Percentiles rank a stretch among this genome's conserved stretches.
These are phyloP conservation scores for Terfezia boudieri DNA, from an alignment of 495 filamentous ascomycete genomes.

Conservation along the genomic window DNA sequence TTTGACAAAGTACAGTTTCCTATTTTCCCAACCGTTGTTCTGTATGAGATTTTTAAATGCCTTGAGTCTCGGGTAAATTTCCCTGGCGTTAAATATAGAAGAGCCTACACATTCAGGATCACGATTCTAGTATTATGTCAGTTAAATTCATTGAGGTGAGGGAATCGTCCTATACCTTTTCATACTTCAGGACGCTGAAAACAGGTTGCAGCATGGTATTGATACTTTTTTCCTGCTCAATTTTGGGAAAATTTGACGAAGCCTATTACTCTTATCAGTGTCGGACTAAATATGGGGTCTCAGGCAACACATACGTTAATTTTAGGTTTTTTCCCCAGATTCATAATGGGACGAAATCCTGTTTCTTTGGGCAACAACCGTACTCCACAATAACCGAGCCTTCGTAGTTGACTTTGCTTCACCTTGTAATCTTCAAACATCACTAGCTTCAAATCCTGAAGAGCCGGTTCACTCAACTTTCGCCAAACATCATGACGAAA, in stretches of 20 bases:
- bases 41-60: constrained; percentile 34
- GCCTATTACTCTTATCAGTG: too few species aligned
- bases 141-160: neutral
- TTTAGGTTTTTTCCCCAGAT: constrained; percentile 35
- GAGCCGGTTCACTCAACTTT: constrained; percentile 45
- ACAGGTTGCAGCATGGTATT: constrained; percentile 60
- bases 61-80: constrained; percentile 58
- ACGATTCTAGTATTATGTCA: constrained; percentile 19
- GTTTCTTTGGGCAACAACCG: constrained; percentile 14
- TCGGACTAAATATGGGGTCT: too few species aligned
- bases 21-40: constrained; percentile 6
- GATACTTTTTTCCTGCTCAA: constrained; percentile 41
- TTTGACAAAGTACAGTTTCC: constrained; percentile 59
- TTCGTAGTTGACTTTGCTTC: constrained; percentile 35
- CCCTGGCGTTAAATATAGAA: constrained; percentile 55
- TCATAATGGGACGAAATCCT: constrained; percentile 64
- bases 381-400: constrained; percentile 57
- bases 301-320: too few species aligned
- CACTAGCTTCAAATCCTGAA: constrained; percentile 40
- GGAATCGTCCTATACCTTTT: constrained; percentile 30
- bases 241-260: too few species aligned
- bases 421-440: constrained; percentile 64
- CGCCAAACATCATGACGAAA: constrained; percentile 90
- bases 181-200: constrained; percentile 52
- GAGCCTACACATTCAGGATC: constrained; percentile 45